Conservation (phyloP, 306 rosid species). For the Quercus rubra region DNA sequence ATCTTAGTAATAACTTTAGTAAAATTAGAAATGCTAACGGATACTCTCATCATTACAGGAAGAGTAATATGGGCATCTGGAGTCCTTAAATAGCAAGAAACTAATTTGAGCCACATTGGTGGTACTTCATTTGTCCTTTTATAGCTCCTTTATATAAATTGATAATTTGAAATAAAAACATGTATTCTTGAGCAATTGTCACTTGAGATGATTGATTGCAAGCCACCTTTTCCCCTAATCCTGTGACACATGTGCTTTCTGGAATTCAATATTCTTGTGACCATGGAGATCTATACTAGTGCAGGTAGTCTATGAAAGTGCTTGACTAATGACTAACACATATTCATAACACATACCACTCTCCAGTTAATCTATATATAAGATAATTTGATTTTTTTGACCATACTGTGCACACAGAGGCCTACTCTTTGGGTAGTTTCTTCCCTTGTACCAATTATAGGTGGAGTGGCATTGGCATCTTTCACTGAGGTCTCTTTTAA, state of each 20-base stretch:
- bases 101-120: background rate
- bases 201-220: background rate
- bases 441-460: conserved; percentile 85
- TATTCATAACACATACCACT: conserved; percentile 5
- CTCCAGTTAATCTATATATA: conserved; percentile 9
- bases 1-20: too few species aligned
- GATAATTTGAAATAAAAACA: background rate
- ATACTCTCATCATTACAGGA: background rate
- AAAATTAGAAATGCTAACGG: too few species aligned
- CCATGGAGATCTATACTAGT: background rate
- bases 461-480: conserved; percentile 90
- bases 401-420: conserved; percentile 47
- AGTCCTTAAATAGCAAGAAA: background rate
- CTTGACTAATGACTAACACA: background rate
- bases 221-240: background rate
- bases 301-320: background rate
- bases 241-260: background rate
- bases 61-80: background rate
- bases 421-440: conserved; percentile 77
- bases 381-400: conserved; percentile 33
- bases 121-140: background rate
- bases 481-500: conserved; percentile 86
- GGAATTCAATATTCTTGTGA: background rate
- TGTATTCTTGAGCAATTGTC: background rate
- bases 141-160: background rate